Conservation (phyloP, 2,329 filamentous ascomycete species). For the Ceratocystis variospora region DNA sequence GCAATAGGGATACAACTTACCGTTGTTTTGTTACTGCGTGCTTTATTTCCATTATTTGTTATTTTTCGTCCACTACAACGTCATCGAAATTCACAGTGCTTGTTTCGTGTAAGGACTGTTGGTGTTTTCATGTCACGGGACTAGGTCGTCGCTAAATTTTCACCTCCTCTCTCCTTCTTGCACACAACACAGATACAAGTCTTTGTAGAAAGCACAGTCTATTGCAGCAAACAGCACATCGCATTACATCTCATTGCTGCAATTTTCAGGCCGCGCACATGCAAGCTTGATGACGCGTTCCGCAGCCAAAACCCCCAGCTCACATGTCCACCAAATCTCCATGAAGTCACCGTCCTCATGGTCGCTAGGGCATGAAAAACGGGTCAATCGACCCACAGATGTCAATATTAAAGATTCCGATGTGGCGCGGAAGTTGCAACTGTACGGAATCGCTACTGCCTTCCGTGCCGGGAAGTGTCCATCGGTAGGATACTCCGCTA, state of each 20-base stretch:
- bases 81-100: not conserved
- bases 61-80: not conserved
- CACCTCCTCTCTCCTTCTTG: not conserved
- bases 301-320: slow-evolving; percentile 25
- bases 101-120: not conserved
- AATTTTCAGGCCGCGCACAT: not conserved
- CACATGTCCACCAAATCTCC: not conserved
- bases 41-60: not conserved
- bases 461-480: slow-evolving; percentile 84
- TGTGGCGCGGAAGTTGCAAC: slow-evolving; percentile 84
- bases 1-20: not conserved
- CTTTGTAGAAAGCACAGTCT: not conserved
- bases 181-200: not conserved
- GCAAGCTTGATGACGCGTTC: slow-evolving; percentile 12
- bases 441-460: slow-evolving; percentile 79
- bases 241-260: not conserved
- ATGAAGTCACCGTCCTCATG: not conserved
- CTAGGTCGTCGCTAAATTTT: not conserved
- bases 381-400: slow-evolving; percentile 63
- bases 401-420: slow-evolving; percentile 66
- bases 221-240: too few relatives aligned
- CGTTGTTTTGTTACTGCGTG: not conserved
- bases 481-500: slow-evolving; percentile 45
- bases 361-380: slow-evolving; percentile 18
- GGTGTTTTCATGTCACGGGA: not conserved